Base-by-base conservation (phyloP, 176 grass and related monocot species). In the Oryza rufipogon region DNA sequence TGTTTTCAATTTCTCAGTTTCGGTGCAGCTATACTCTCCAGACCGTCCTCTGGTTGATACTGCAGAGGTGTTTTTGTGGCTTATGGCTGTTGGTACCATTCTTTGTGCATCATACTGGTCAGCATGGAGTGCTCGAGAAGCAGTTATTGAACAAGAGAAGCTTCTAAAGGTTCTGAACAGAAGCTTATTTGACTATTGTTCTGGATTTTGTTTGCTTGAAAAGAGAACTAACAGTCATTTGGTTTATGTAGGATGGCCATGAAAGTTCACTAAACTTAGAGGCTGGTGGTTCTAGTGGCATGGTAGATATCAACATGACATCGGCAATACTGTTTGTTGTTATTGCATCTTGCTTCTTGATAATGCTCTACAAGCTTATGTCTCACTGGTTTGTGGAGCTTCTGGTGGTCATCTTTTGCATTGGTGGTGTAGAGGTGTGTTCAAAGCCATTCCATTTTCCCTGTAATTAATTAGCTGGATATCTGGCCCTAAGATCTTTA, bases 61-160 rank as follows among this genome's bases (percentile, higher is more conserved):
- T 2, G 96, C 96, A 9, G 96, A 99, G 86, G 96, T 96, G 12
- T 99, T 99, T 90, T 89, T 99, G 6, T 99, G 96, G 96, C 89
- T 99, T 76, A 96, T 99, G 96, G 96, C 96, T 83, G 90, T 99
- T 78, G 96, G 96, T 87, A 99, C 96, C 30, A 92, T 99, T 82
- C 83, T 99, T 69, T 95, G 96, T 78, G 96, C 93, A 87, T 91
- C 96, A 74, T 99, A 99, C 82, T 99, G 96, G 96, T 96, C 96
- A 44, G 93, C 96, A 56, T 99, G 91, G 88, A 99, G 93, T 79
- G 87, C 91, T 75, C 83, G 93, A 84, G 96, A 99, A 85, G 91
- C 91, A 69, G 77, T 83, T 70, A 89, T 76, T 88, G 96, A 99
- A 84, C 79, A 96, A 83, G 96, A 99, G 80, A 99, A 96, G 81